A percentile compares a stretch with the other conserved stretches of the same genome.
These are phyloP conservation scores for Pseudopyricularia cyperi DNA, from an alignment of 2,329 filamentous ascomycete species.

Conservation along the genomic window DNA sequence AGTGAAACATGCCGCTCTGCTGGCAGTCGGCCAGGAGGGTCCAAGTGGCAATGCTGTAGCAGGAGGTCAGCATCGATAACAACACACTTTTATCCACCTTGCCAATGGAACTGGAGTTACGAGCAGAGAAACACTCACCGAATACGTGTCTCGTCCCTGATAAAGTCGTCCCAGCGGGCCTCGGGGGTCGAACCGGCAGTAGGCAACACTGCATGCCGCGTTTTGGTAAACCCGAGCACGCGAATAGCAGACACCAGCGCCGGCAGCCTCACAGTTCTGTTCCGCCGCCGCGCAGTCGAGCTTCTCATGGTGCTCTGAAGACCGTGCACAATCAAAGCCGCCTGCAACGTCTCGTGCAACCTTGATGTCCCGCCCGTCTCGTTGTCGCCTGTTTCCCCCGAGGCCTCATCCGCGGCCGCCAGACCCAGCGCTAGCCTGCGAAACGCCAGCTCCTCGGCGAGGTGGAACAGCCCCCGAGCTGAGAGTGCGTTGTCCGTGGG, in stretches of 20 bases:
- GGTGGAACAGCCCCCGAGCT: neutral
- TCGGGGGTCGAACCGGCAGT: neutral
- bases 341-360: conserved; percentile 11
- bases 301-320: conserved; percentile 10
- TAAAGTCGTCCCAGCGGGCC: neutral
- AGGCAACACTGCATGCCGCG: neutral
- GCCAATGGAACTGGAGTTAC: neutral
- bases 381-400: neutral
- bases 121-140: neutral
- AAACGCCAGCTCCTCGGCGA: conserved; percentile 3
- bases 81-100: neutral
- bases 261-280: conserved; percentile 8
- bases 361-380: neutral
- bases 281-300: conserved; percentile 6
- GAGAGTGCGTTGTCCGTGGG: conserved; percentile 2
- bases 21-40: conserved; percentile 14
- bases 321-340: conserved; percentile 11
- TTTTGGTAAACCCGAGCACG: conserved; percentile 4
- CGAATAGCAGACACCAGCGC: conserved; percentile 8
- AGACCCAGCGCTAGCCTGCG: neutral
- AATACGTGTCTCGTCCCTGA: neutral
- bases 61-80: neutral
- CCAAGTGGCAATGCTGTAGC: conserved; percentile 11
- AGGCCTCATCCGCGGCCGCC: neutral
- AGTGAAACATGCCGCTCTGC: conserved; percentile 13